These are phyloP conservation scores for Ceratocystis colombiana DNA, from an alignment of 2,329 filamentous ascomycete species.

Conservation along the genomic window DNA sequence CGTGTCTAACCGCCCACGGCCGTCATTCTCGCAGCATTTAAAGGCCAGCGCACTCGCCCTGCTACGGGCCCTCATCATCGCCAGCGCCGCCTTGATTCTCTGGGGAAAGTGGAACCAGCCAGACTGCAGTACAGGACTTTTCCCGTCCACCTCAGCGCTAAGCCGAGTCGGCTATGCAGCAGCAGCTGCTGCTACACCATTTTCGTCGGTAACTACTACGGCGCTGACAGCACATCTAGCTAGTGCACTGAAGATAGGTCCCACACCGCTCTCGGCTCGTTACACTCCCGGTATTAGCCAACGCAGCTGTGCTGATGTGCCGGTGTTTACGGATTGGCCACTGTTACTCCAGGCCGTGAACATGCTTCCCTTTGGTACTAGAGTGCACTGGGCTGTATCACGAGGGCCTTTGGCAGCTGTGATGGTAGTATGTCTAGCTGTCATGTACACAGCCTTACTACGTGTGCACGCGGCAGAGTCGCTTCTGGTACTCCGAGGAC, in stretches of 20 bases:
- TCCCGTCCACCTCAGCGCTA: slow-evolving; percentile 10
- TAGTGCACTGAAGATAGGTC: neutral
- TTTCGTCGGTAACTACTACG: neutral
- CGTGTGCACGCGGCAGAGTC: slow-evolving; percentile 60
- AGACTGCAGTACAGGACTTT: slow-evolving; percentile 26
- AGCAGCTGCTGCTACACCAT: neutral
- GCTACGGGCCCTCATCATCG: slow-evolving; percentile 36
- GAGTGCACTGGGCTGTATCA: slow-evolving; percentile 33
- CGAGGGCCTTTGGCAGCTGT: slow-evolving; percentile 35
- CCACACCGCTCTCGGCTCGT: neutral
- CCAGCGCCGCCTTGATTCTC: slow-evolving; percentile 41
- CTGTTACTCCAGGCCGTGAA: slow-evolving; percentile 34
- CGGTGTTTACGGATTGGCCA: slow-evolving; percentile 30
- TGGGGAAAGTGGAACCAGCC: slow-evolving; percentile 39
- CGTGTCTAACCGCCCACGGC: slow-evolving; percentile 64
- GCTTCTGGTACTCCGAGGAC: slow-evolving; percentile 72
- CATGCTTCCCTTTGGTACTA: slow-evolving; percentile 35
- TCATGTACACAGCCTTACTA: slow-evolving; percentile 37
- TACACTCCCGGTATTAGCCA: slow-evolving; percentile 26
- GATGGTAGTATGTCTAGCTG: slow-evolving; percentile 32
- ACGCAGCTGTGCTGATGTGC: slow-evolving; percentile 29
- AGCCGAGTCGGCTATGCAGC: neutral
- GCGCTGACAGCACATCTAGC: neutral
- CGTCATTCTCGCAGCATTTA: slow-evolving; percentile 40
- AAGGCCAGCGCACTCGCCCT: slow-evolving; percentile 38